These are phyloP conservation scores for Phylloporus scabripes DNA, from an alignment of 768 basidiomycete species.

Conservation along the genomic window DNA sequence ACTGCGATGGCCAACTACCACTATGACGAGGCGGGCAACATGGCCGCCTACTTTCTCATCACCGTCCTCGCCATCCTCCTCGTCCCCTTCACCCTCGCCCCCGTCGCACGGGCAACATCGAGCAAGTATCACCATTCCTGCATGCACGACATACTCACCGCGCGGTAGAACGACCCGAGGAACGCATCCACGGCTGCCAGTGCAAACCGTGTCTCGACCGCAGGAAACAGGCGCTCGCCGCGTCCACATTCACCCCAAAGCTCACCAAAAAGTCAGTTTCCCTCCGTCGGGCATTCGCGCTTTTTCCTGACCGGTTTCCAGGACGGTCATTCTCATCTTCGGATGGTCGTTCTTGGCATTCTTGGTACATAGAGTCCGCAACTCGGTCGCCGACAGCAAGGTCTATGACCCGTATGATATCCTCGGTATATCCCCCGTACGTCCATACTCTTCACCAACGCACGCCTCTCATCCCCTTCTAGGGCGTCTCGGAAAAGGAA, in stretches of 20 bases:
- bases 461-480: neutral
- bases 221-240: conserved; percentile 39
- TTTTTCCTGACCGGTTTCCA: conserved; percentile 22
- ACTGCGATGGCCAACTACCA: conserved; percentile 67
- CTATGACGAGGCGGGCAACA: conserved; percentile 81
- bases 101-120: conserved; percentile 34
- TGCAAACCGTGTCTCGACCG: conserved; percentile 59
- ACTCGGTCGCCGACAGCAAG: conserved; percentile 52
- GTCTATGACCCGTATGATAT: conserved; percentile 95
- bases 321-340: conserved; percentile 51
- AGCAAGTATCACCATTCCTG: conserved; percentile 36
- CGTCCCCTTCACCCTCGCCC: conserved; percentile 65
- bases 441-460: neutral
- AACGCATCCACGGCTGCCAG: conserved; percentile 45
- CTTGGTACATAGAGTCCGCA: conserved; percentile 58
- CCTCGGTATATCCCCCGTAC: conserved; percentile 62
- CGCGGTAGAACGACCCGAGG: conserved; percentile 28
- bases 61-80: conserved; percentile 84
- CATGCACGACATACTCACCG: conserved; percentile 2
- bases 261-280: conserved; percentile 46
- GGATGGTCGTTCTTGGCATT: conserved; percentile 75
- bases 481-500: conserved; percentile 77
- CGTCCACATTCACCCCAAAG: conserved; percentile 41
- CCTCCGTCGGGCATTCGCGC: neutral
- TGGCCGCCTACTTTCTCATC: conserved; percentile 88